These are phyloP conservation scores for Fraxinus quadrangulata DNA, from an alignment of 257 asterid genomes.

Conservation along the genomic window DNA sequence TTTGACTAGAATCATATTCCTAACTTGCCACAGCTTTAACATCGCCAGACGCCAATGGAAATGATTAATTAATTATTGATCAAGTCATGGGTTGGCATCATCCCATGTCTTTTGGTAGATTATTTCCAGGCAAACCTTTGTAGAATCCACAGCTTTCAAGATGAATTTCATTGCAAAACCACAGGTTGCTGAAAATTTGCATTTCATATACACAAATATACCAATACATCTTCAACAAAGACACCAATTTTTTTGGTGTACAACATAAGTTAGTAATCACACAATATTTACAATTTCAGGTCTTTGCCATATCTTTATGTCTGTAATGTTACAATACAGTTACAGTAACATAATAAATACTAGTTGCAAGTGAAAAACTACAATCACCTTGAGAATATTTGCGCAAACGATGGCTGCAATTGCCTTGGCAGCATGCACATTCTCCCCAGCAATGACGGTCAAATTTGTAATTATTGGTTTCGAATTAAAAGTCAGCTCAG, in stretches of 20 bases:
- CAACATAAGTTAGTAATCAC: too few relatives aligned
- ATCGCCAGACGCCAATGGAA: background rate
- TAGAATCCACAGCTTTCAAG: background rate
- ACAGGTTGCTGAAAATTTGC: background rate
- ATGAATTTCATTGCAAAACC: constrained; percentile 4
- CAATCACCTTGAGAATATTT: constrained; percentile 90
- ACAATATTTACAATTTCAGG: too few relatives aligned
- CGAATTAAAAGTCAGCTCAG: constrained; percentile 89
- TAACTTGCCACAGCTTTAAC: background rate
- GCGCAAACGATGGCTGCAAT: constrained; percentile 69
- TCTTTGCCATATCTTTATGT: too few relatives aligned
- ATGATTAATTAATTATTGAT: constrained; percentile 4
- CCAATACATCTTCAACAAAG: too few relatives aligned
- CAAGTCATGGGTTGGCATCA: background rate
- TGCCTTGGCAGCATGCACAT: constrained; percentile 81
- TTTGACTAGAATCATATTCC: background rate
- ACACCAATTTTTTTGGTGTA: too few relatives aligned
- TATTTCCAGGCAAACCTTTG: too few relatives aligned
- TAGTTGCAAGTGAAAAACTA: constrained; percentile 29
- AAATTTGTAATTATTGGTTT: constrained; percentile 93
- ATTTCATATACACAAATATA: too few relatives aligned
- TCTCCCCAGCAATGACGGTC: constrained; percentile 97
- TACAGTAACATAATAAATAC: constrained; percentile 30
- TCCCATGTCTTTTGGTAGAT: too few relatives aligned
- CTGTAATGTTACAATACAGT: background rate